A percentile compares a stretch with the other conserved stretches of the same genome.
These are phyloP conservation scores for Chaetomidium leptoderma DNA, from an alignment of 495 filamentous ascomycete species.

Conservation along the genomic window DNA sequence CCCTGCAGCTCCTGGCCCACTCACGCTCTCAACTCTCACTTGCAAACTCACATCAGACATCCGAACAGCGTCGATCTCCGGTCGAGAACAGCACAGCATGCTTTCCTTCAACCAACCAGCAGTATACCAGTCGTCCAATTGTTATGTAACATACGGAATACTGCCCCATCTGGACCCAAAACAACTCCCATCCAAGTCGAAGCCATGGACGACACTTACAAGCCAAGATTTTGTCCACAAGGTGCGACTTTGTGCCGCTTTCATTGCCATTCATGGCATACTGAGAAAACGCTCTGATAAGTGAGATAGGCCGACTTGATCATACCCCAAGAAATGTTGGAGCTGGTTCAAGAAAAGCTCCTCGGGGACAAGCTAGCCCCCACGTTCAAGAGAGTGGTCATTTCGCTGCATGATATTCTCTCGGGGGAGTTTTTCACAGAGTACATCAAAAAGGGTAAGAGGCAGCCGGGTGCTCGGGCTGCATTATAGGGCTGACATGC, in stretches of 20 bases:
- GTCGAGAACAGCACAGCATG: conserved; percentile 39
- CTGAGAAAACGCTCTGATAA: background rate
- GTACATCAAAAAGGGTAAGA: conserved; percentile 81
- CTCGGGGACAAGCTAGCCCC: conserved; percentile 32
- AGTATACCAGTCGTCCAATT: conserved; percentile 62
- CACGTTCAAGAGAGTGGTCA: conserved; percentile 65
- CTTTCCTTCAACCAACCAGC: conserved; percentile 53
- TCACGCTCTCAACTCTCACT: background rate
- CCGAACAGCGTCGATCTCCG: background rate
- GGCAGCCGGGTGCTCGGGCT: background rate
- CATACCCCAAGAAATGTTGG: conserved; percentile 63
- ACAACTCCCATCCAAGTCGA: conserved; percentile 65
- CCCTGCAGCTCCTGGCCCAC: background rate
- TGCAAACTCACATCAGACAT: background rate
- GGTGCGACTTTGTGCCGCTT: conserved; percentile 47
- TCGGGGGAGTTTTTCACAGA: conserved; percentile 76
- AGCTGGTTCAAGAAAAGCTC: conserved; percentile 55
- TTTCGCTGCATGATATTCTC: conserved; percentile 68
- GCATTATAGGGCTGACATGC: background rate
- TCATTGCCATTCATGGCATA: background rate
- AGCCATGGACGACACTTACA: conserved; percentile 66
- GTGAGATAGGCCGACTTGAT: conserved; percentile 63
- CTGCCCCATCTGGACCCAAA: conserved; percentile 64
- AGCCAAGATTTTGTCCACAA: conserved; percentile 72
- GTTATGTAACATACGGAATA: conserved; percentile 62